Percentiles rank a stretch among this genome's conserved stretches.
These are phyloP conservation scores for Solanum pimpinellifolium DNA, from an alignment of 257 asterid genomes.

Conservation along the genomic window DNA sequence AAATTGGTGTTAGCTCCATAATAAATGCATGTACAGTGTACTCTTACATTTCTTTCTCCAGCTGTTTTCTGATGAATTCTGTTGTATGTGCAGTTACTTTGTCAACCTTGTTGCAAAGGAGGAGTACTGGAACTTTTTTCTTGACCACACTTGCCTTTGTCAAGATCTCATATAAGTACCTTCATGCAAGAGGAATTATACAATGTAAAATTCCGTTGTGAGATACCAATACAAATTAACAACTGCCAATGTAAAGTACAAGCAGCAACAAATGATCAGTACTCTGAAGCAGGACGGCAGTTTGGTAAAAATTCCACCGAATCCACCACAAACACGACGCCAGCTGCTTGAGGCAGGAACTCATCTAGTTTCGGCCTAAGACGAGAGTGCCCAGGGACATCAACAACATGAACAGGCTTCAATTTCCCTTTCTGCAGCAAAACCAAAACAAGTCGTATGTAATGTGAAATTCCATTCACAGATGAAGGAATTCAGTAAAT, in stretches of 20 bases:
- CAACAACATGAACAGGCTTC: conserved; percentile 65
- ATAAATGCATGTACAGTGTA: not conserved
- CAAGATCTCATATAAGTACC: conserved; percentile 77
- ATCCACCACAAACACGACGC: conserved; percentile 55
- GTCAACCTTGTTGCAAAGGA: conserved; percentile 90
- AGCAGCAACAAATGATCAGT: conserved; percentile 6
- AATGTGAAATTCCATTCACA: not conserved
- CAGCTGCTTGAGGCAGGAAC: conserved; percentile 75
- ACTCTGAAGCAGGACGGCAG: conserved; percentile 74
- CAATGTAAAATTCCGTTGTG: not conserved
- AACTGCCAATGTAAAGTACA: not conserved
- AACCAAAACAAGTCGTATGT: not conserved
- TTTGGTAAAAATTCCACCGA: conserved; percentile 77
- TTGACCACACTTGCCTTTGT: conserved; percentile 64
- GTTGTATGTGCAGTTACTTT: conserved; percentile 76
- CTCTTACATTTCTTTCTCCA: conserved; percentile 44
- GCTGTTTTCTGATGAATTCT: conserved; percentile 78
- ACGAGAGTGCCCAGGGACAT: conserved; percentile 88
- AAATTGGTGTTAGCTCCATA: not conserved
- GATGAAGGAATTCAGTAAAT: not conserved
- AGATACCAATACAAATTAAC: not conserved
- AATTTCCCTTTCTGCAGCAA: conserved; percentile 48
- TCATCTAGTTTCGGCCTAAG: conserved; percentile 69
- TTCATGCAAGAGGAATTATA: conserved; percentile 7
- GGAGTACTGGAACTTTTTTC: conserved; percentile 51